Evolutionary conservation across 2,329 filamentous ascomycete genomes (phyloP).

Genomic region (Trichoderma sp.): DNA sequence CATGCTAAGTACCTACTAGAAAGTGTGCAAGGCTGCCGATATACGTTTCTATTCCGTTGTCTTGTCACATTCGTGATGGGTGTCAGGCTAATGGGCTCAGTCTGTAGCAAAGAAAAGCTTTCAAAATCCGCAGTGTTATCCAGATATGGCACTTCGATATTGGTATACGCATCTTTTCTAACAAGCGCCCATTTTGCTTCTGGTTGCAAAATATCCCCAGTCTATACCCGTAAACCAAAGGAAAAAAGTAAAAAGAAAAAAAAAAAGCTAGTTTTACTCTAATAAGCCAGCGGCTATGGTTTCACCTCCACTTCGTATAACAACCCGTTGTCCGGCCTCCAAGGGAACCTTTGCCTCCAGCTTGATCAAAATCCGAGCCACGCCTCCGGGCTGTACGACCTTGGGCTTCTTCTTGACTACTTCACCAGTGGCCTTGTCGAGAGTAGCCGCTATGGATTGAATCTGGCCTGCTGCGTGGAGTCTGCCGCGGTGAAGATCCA

Average conservation of each 20-base stretch:
- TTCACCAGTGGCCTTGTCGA: constrained; percentile 80
- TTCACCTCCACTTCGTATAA: constrained; percentile 76
- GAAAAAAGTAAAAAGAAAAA: neutral
- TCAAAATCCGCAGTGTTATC: neutral
- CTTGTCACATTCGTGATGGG: neutral
- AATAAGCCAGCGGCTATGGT: constrained; percentile 77
- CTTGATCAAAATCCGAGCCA: constrained; percentile 77
- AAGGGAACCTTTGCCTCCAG: constrained; percentile 74
- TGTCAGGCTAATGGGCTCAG: neutral
- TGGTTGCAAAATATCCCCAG: neutral
- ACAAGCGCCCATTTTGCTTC: neutral
- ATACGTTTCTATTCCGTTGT: neutral
- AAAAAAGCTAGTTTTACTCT: constrained; percentile 11
- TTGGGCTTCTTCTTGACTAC: constrained; percentile 80
- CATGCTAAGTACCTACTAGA: neutral
- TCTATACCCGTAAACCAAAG: constrained; percentile 1
- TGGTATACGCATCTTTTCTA: constrained; percentile 1
- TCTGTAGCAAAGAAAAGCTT: neutral
- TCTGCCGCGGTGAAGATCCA: constrained; percentile 86
- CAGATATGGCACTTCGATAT: neutral
- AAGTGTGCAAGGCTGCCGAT: neutral
- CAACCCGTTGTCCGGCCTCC: constrained; percentile 77
- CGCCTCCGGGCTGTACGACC: constrained; percentile 75
- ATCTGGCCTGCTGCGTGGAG: constrained; percentile 79
- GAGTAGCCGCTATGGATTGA: constrained; percentile 65